phyloP scores from a whole-genome alignment of 257 asterid species.

The Lavandula angustifolia region DNA sequence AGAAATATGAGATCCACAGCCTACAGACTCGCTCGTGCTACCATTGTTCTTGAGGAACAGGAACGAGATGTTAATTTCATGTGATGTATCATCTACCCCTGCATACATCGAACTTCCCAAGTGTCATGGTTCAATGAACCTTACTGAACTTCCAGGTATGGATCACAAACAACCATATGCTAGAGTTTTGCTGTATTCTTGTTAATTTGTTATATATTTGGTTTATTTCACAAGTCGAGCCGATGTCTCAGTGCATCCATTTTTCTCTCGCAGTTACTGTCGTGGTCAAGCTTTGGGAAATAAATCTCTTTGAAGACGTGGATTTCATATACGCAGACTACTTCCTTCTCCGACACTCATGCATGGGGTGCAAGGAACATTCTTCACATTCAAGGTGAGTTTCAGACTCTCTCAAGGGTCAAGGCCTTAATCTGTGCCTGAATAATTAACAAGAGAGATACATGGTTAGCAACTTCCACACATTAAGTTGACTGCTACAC shows the following conservation, averaged over 20 bases:
- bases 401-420: neutral
- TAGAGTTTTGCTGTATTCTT: neutral
- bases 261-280: neutral
- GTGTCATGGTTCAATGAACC: constrained; percentile 8
- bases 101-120: neutral
- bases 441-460: neutral
- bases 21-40: constrained; percentile 83
- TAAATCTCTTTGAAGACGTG: neutral
- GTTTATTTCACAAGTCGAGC: neutral
- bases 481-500: no score
- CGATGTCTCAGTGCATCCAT: neutral
- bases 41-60: constrained; percentile 70
- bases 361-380: neutral
- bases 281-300: neutral
- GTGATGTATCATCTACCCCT: constrained; percentile 37
- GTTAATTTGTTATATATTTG: neutral
- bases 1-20: constrained; percentile 89
- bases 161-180: constrained; percentile 10
- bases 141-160: constrained; percentile 1
- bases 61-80: constrained; percentile 60
- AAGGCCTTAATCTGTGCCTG: neutral
- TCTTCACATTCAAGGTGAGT: constrained; percentile 4
- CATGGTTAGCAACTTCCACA: neutral
- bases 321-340: neutral
- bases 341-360: neutral